Conservation (phyloP, 257 asterid species). For the Buddleja alternifolia region DNA sequence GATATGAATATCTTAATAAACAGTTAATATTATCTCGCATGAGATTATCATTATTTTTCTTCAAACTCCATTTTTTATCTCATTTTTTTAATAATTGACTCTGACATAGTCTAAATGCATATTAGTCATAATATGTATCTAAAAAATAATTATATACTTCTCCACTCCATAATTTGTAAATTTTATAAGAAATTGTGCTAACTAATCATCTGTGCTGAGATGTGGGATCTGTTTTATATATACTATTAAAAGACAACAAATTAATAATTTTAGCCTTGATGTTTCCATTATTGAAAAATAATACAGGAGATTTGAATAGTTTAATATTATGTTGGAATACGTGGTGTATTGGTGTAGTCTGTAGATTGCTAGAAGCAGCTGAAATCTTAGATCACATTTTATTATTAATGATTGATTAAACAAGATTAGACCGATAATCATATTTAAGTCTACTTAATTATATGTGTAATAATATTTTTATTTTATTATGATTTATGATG, state of each 20-base stretch:
- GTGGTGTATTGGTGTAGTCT: conserved; percentile 28
- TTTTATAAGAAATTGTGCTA: too few species aligned
- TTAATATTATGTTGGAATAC: conserved; percentile 11
- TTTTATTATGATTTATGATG: not conserved
- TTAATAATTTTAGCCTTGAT: not conserved
- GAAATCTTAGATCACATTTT: not conserved
- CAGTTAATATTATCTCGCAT: conserved; percentile 6
- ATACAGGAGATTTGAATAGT: not conserved
- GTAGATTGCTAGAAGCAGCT: not conserved
- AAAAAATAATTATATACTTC: not conserved
- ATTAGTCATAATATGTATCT: conserved; percentile 17
- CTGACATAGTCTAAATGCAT: conserved; percentile 17
- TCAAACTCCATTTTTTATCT: conserved; percentile 20
- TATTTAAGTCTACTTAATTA: not conserved
- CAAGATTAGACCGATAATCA: not conserved
- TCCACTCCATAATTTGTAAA: too few species aligned
- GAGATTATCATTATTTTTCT: not conserved
- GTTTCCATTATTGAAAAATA: not conserved
- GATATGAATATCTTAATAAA: too few species aligned
- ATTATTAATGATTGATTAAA: not conserved
- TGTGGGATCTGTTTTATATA: too few species aligned
- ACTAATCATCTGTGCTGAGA: too few species aligned
- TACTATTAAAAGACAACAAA: not conserved
- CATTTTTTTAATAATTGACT: conserved; percentile 17
- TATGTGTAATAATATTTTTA: not conserved